Evolutionary conservation across 768 basidiomycete genomes (phyloP), one percentile per base, ranked within the genome.

Genomic region (Termitomyces sp.): DNA sequence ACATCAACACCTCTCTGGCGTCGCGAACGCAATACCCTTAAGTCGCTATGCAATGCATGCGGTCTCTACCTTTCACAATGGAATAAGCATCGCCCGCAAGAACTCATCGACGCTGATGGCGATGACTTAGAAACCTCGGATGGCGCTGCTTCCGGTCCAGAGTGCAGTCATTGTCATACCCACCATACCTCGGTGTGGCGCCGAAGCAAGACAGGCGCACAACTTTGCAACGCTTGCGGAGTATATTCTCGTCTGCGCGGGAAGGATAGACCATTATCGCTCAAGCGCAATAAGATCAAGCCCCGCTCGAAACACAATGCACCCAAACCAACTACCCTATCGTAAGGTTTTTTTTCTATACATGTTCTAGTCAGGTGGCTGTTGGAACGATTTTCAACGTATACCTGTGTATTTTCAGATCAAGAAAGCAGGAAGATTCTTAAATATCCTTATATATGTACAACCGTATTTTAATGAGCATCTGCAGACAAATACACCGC

Each of bases 171-270:
- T 64, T 80, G 79, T 57, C 73, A 70, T 55, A 79, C 79, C 9
- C 76, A 76, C 53, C 74, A 72, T 41, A 80, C 79, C 3, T 78
- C 76, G 8, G 79, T 80, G 41, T 80, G 79, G 79, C 70, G 79
- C 39, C 67, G 79, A 49, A 78, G 77, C 61, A 80, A 80, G 64
- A 69, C 74, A 1, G 79, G 79, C 1, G 76, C 75, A 12, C 77
- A 78, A 61, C 69, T 80, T 1, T 80, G 79, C 63, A 80, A 80
- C 52, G 79, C 79, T 5, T 80, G 79, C 62, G 79, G 79, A 23
- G 79, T 80, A 9, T 80, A 80, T 58, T 67, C 67, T 28, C 69
- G 79, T 30, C 71, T 80, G 45, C 73, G 77, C 14, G 79, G 79
- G 3, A 77, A 73, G 58, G 76, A 76, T 54, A 66, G 79, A 37